Base-by-base conservation (phyloP, 2,329 filamentous ascomycete genomes). In the Moelleriella libera region DNA sequence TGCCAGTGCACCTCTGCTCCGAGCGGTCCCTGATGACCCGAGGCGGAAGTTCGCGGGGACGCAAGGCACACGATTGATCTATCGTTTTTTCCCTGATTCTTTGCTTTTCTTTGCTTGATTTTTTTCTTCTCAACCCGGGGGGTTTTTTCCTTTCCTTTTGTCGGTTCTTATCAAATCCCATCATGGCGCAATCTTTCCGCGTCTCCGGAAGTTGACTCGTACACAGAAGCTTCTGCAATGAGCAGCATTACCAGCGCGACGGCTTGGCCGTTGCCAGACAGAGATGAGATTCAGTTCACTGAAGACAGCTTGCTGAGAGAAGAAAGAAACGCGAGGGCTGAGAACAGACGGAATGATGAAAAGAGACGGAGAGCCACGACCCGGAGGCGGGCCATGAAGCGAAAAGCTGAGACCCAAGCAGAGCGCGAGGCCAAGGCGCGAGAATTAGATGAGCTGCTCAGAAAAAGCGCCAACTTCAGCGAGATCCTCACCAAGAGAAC, bases 401-500 rank as follows among this genome's bases (percentile, higher is more conserved):
- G 69, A 55, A 75, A 71, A 54, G 68, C 69, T 0, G 62, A 76
- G 44, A 73, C 70, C 1, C 72, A 74, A 48, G 62, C 66, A 1
- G 76, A 82, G 51, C 66, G 75, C 1, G 75, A 79, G 43, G 67
- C 66, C 0, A 81, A 82, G 54, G 78, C 76, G 0, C 69, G 68
- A 42, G 74, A 82, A 48, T 63, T 83, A 0, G 76, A 82, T 30
- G 71, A 76, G 45, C 62, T 83, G 2, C 64, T 83, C 0, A 67
- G 66, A 41, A 77, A 82, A 56, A 79, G 75, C 44, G 75, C 72
- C 0, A 71, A 76, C 0, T 83, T 82, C 48, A 76, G 74, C 28
- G 74, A 80, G 39, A 80, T 82, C 8, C 57, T 83, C 1, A 82
- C 77, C 0, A 74, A 76, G 48, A 82, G 81, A 60, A 82, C 79